Conservation (phyloP, 306 rosid genomes). For the Cucurbita argyrosperma region DNA sequence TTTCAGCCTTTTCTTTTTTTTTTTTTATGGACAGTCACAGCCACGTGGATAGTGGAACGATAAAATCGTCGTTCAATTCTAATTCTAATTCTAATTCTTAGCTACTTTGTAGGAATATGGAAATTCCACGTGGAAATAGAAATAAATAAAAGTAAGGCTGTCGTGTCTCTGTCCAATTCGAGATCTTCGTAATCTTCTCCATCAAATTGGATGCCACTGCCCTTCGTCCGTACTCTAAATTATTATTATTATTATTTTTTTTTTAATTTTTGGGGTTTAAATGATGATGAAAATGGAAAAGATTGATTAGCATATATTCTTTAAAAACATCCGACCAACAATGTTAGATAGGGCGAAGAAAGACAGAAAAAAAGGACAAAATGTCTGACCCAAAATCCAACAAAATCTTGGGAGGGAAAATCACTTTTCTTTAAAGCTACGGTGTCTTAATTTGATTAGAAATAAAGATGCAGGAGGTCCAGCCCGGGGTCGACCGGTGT, state of each 20-base stretch:
- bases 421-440: not conserved
- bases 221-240: not conserved
- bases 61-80: not conserved
- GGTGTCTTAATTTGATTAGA: not conserved
- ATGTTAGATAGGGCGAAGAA: no score
- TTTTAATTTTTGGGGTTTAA: no score
- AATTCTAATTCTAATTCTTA: not conserved
- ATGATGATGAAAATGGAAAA: not conserved
- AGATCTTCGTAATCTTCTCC: slow-evolving; percentile 1
- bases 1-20: not conserved
- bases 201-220: not conserved
- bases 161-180: not conserved
- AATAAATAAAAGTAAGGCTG: not conserved
- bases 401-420: not conserved
- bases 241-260: no score
- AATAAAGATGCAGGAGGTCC: not conserved
- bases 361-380: not conserved
- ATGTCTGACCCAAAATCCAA: slow-evolving; percentile 6
- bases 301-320: not conserved
- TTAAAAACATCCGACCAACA: not conserved
- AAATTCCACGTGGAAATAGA: not conserved
- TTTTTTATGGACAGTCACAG: not conserved
- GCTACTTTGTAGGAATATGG: not conserved
- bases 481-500: not conserved
- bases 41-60: slow-evolving; percentile 5